Evolutionary conservation across 1,139 yeast species (phyloP), one percentile per base, ranked within the genome.

Genomic region (Candida tropicalis): DNA sequence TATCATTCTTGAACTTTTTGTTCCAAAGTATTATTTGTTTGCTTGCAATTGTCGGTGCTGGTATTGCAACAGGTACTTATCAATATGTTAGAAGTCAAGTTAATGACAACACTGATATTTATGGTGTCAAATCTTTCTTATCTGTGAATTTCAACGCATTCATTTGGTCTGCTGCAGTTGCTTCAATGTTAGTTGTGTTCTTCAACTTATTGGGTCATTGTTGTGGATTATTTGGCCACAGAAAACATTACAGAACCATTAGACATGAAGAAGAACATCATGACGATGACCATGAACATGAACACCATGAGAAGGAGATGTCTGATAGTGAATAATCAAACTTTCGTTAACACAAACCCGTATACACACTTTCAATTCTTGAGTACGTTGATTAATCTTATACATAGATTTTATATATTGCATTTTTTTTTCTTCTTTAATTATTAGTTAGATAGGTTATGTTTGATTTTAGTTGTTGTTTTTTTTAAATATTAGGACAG

Each of bases 91-190:
- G 73, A 45, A 51, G 52, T 9, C 53, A 63, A 42, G 56, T 71
- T 41, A 74, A 73, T 53, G 57, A 63, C 23, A 53, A 60, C 40
- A 54, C 64, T 5, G 53, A 52, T 4, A 52, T 53, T 9, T 71
- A 52, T 45, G 77, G 77, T 8, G 57, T 70, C 37, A 68, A 63
- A 46, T 45, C 74, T 2, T 69, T 45, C 54, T 56, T 73, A 39
- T 72, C 78, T 2, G 60, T 64, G 32, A 68, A 71, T 43, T 70
- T 66, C 51, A 73, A 72, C 44, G 79, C 78, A 2, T 70, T 68
- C 51, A 49, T 59, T 12, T 73, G 78, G 78, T 62, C 75, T 5
- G 68, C 70, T 0, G 66, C 61, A 1, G 73, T 59, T 20, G 72
- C 75, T 3, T 66, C 75, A 3, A 54, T 68, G 20, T 50, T 70